Evolutionary conservation across 2,329 filamentous ascomycete genomes (phyloP), one percentile per base, ranked within the genome.

Genomic region (Colletotrichum eleusines): DNA sequence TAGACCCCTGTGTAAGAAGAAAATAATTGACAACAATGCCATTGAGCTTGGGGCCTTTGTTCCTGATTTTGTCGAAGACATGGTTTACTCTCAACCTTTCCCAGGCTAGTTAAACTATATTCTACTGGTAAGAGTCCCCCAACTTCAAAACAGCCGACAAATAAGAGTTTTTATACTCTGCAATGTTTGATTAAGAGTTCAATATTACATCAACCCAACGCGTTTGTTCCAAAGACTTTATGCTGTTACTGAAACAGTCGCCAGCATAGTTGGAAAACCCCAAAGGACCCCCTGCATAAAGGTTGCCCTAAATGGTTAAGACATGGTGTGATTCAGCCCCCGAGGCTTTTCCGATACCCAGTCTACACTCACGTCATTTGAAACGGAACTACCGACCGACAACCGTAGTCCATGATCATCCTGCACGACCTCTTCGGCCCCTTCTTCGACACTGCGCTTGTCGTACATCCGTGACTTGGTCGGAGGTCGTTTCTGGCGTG

Each of bases 151-250:
- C 4, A 33, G n/a, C 31, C 31, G 31, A 33, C 31, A 4, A 7
- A 6, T 6, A 6, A 18, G 38, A 40, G 18, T 6, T 16, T 2
- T 1, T 5, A 18, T 16, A 14, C 14, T 6, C 38, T 40, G 14
- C 2, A 5, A 0, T 40, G 14, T 40, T 40, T 42, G 8, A 16
- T 20, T 6, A 42, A 20, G 16, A 8, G 18, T 42, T 42, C 18
- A 18, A 3, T 18, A 38, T 2, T 1, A 5, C 6, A 18, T 1
- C 1, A 40, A 1, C 1, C 16, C 8, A 20, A 2, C 16, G 20
- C n/a, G n/a, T n/a, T n/a, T n/a, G n/a, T n/a, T n/a, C n/a, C n/a
- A n/a, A n/a, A n/a, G n/a, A n/a, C n/a, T n/a, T n/a, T n/a, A n/a
- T n/a, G n/a, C n/a, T n/a, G n/a, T n/a, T n/a, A n/a, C n/a, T n/a